Base-by-base conservation (phyloP, 2,329 filamentous ascomycete genomes). In the Chaetomium strumarium region DNA sequence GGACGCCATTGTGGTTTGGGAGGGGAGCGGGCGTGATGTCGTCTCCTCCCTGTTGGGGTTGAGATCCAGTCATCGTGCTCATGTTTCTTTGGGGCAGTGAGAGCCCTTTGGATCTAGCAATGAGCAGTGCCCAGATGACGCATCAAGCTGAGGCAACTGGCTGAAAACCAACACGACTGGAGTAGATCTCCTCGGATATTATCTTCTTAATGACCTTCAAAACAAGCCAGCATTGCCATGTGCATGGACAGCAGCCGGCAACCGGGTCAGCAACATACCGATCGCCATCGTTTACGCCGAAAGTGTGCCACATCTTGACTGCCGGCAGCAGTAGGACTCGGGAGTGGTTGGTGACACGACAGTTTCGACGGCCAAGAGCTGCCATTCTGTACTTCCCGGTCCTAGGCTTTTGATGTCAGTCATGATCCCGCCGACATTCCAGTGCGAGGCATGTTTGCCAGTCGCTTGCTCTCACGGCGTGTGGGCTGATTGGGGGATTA, bases 11-110 rank as follows among this genome's bases (percentile, higher is more conserved):
- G 46, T 13, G 33, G 51, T 29, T 29, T 29, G 24, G 46, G 16
- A 54, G 49, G 14, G 58, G 56, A n/a, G 55, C 60, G 5, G 63
- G 55, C 1, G 62, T 59, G 46, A 66, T 65, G 20, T 59, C 60
- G 53, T 59, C 60, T 10, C 11, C 33, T 13, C 34, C 41, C 10
- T 24, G 12, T 1, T 29, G n/a, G 16, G 36, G 20, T 36, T 9
- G 37, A 20, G 42, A 33, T 16, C 45, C n/a, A 13, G 46, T 51
- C 19, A 13, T 20, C 14, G 19, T 24, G 19, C 14, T 20, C 43
- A 52, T 48, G 11, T 31, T 20, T 5, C 2, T 14, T 20, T 11
- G 7, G 12, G 38, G 3, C 12, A 24, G 13, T 9, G 16, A 40
- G 5, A 7, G n/a, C n/a, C 24, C 24, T 4, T 24, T 24, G 24